A percentile compares a stretch with the other conserved stretches of the same genome.
Conservation (phyloP, 768 basidiomycete species). For the Boletus edulis region DNA sequence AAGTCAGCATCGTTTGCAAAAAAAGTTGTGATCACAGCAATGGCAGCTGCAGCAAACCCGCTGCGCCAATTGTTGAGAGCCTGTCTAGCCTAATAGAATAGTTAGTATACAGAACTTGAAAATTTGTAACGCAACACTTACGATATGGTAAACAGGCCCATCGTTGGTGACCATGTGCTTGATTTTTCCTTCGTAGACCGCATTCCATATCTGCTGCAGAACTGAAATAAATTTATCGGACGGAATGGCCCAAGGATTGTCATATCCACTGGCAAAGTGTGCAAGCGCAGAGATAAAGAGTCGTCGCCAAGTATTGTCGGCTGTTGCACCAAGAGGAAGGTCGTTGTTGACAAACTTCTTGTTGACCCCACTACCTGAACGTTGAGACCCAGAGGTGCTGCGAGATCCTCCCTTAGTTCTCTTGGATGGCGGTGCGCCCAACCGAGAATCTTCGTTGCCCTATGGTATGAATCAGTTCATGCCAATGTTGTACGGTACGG, state of each 20-base stretch:
- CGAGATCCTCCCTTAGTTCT: not conserved
- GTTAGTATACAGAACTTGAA: no score
- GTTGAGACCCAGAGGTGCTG: not conserved
- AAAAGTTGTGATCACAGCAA: not conserved
- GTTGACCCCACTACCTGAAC: not conserved
- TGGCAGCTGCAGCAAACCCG: not conserved
- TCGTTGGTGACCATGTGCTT: not conserved
- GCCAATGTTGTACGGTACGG: no score
- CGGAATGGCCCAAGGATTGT: not conserved
- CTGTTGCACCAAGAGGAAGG: not conserved
- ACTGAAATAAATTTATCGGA: not conserved
- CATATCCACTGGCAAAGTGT: not conserved
- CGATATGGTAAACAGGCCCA: not conserved
- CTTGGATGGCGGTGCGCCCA: not conserved
- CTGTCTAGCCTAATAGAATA: not conserved
- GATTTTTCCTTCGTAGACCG: not conserved
- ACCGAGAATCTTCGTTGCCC: no score
- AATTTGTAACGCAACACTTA: not conserved
- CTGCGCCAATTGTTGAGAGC: not conserved
- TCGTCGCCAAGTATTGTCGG: not conserved
- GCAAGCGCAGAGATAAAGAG: not conserved
- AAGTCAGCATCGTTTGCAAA: not conserved
- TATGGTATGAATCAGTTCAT: no score
- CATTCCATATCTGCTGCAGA: conserved; percentile 1
- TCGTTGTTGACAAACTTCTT: not conserved